Percentiles rank a stretch among this genome's conserved stretches.
Evolutionary conservation across 257 asterid genomes (phyloP).

Genomic region (Lycium barbarum): DNA sequence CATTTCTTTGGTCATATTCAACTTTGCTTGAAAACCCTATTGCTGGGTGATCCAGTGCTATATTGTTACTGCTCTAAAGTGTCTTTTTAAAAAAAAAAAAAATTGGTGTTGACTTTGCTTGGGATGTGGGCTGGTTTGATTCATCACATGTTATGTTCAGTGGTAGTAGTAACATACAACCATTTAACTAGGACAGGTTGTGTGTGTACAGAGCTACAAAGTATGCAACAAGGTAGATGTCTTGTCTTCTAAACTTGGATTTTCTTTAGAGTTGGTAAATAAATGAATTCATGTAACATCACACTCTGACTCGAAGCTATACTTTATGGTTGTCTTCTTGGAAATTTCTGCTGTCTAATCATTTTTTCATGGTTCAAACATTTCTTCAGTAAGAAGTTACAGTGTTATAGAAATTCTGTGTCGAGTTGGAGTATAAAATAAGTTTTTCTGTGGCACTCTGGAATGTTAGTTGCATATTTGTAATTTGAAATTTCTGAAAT

Average conservation of each 20-base stretch:
- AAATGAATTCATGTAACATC: conserved; percentile 23
- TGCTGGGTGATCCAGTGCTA: background rate
- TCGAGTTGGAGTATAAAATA: background rate
- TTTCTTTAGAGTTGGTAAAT: conserved; percentile 16
- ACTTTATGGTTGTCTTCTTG: background rate
- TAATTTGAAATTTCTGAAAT: conserved; percentile 14
- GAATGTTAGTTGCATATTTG: background rate
- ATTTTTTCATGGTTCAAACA: background rate
- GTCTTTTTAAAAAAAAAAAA: background rate
- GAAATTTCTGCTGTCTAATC: background rate
- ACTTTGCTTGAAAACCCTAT: background rate
- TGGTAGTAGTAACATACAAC: background rate
- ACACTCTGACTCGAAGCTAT: conserved; percentile 22
- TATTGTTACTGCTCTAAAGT: background rate
- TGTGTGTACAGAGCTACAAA: conserved; percentile 2
- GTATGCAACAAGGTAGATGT: background rate
- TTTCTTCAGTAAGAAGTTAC: background rate
- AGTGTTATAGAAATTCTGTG: background rate
- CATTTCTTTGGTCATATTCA: conserved; percentile 5
- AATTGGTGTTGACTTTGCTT: conserved; percentile 2
- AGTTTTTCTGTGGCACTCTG: background rate
- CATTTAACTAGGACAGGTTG: conserved; percentile 10
- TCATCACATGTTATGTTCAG: conserved; percentile 20
- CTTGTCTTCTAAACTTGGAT: background rate
- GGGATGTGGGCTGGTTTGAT: background rate